Percentiles rank a stretch among this genome's conserved stretches.
Evolutionary conservation across 108 stramenopile genomes (phyloP).

Genomic region (Hondaea fermentalgiana): DNA sequence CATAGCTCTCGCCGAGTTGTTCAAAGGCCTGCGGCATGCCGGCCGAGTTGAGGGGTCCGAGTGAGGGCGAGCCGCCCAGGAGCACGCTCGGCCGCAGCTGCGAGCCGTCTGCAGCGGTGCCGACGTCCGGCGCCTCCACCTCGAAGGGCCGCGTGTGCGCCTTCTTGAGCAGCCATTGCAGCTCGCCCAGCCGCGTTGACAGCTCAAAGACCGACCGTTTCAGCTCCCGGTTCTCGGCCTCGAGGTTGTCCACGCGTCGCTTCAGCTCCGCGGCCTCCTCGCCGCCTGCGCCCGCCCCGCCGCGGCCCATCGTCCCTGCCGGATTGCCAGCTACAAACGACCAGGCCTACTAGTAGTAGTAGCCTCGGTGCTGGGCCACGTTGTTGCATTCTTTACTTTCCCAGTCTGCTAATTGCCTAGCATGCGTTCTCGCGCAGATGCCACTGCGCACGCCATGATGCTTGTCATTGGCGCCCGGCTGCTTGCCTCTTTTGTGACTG

Average conservation of each 20-base stretch:
- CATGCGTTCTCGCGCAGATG: no score
- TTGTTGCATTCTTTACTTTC: no score
- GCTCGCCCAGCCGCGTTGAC: background rate
- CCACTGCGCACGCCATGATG: no score
- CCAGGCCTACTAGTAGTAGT: no score
- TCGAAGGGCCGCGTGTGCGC: background rate
- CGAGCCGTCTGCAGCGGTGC: background rate
- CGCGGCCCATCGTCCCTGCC: no score
- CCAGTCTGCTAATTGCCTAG: no score
- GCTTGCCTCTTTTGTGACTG: no score
- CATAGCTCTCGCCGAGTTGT: no score
- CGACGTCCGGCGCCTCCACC: background rate
- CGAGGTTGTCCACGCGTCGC: conserved; percentile 1
- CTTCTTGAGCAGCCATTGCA: background rate
- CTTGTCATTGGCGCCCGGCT: no score
- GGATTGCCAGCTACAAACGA: no score
- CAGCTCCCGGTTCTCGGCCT: conserved; percentile 14
- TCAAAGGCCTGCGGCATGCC: background rate
- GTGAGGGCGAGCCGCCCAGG: background rate
- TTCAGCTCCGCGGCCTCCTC: background rate
- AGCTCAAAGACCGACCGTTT: conserved; percentile 10
- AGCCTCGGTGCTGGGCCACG: no score
- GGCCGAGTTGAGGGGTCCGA: background rate
- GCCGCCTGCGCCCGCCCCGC: background rate
- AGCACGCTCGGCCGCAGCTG: background rate